A percentile compares a stretch with the other conserved stretches of the same genome.
Conservation (phyloP, 768 basidiomycete species). For the Lactarius akahatsu region DNA sequence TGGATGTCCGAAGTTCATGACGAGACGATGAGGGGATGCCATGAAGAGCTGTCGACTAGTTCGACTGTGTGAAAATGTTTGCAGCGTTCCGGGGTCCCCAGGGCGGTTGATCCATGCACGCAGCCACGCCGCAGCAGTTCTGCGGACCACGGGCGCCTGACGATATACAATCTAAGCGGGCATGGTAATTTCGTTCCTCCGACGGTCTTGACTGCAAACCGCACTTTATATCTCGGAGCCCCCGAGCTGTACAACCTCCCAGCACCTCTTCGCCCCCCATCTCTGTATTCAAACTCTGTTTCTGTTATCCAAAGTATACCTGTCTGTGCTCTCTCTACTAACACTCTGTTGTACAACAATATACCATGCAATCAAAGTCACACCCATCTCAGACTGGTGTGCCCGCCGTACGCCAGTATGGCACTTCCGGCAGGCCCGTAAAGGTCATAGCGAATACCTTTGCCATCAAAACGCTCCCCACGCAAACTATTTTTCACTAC, state of each 20-base stretch:
- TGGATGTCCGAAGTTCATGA: background rate
- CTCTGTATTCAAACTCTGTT: background rate
- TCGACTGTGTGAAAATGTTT: background rate
- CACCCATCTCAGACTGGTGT: background rate
- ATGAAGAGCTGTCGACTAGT: background rate
- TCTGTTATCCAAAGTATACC: conserved; percentile 6
- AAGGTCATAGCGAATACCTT: conserved; percentile 24
- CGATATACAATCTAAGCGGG: conserved; percentile 1
- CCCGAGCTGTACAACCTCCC: background rate
- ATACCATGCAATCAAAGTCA: conserved; percentile 17
- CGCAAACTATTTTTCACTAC: conserved; percentile 20
- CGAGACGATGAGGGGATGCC: background rate
- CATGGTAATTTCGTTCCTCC: background rate
- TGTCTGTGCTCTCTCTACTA: background rate
- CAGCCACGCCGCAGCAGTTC: conserved; percentile 3
- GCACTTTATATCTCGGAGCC: background rate
- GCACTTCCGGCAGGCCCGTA: conserved; percentile 15
- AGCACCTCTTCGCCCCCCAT: background rate
- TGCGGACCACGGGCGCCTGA: background rate
- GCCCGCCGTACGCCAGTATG: conserved; percentile 18
- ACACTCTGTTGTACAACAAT: background rate
- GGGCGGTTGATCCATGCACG: background rate
- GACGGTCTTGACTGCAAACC: background rate
- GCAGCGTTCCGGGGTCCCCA: background rate
- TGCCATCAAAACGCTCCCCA: conserved; percentile 21